phyloP scores from a whole-genome alignment of 2,329 filamentous ascomycete genomes.

The Fusarium incarnatum region DNA sequence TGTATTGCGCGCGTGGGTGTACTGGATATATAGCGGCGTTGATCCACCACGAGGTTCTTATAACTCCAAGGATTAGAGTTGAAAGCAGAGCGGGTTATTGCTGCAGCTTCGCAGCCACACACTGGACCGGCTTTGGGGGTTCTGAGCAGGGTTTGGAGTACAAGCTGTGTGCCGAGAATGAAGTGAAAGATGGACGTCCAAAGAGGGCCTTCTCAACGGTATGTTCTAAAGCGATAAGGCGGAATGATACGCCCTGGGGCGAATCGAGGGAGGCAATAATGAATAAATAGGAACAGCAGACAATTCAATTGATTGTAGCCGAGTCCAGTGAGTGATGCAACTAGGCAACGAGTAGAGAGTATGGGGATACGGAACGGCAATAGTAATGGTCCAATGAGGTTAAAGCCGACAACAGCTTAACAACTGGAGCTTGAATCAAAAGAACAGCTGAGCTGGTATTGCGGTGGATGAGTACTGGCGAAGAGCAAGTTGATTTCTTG shows the following conservation, averaged over 20 bases:
- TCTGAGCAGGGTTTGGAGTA: slow-evolving; percentile 1
- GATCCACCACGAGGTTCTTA: slow-evolving; percentile 30
- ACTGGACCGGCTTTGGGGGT: slow-evolving; percentile 17
- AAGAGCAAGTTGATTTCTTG: slow-evolving; percentile 13
- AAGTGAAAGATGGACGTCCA: slow-evolving; percentile 12
- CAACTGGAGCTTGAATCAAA: slow-evolving; percentile 18
- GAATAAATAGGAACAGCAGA: slow-evolving; percentile 1
- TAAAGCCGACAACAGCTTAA: slow-evolving; percentile 24
- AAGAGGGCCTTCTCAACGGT: slow-evolving; percentile 19
- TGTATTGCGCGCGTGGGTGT: slow-evolving; percentile 17
- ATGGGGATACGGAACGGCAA: slow-evolving; percentile 23
- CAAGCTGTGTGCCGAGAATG: slow-evolving; percentile 16
- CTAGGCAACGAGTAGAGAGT: slow-evolving; percentile 6
- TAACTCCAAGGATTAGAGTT: slow-evolving; percentile 14
- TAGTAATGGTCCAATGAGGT: slow-evolving; percentile 7
- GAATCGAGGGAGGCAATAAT: slow-evolving; percentile 14
- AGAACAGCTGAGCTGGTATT: slow-evolving; percentile 11
- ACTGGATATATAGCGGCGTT: slow-evolving; percentile 7
- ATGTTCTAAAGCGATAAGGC: slow-evolving; percentile 19
- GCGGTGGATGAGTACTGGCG: slow-evolving; percentile 16
- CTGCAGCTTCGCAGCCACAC: slow-evolving; percentile 26
- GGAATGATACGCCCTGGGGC: slow-evolving; percentile 32
- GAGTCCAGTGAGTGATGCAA: slow-evolving; percentile 20
- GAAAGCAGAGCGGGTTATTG: background rate
- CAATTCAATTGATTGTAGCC: slow-evolving; percentile 31